Evolutionary conservation across 2,329 filamentous ascomycete genomes (phyloP), one percentile per base, ranked within the genome.

Genomic region (Monosporascus sp.): DNA sequence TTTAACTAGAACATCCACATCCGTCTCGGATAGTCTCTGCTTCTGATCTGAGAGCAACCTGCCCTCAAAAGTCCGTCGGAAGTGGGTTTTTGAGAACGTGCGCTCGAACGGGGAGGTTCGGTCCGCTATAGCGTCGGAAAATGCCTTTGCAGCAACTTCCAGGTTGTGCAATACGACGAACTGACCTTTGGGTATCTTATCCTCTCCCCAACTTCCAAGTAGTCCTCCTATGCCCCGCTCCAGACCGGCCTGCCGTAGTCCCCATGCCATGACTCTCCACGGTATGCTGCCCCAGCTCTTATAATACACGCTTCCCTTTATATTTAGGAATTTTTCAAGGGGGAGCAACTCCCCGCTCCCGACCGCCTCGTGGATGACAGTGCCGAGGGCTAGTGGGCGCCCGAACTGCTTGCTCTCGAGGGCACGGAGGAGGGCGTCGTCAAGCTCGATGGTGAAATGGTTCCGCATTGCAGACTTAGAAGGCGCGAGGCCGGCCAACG

Each of bases 361-460:
- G 1, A 94, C 73, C 0, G 89, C 88, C 62, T 97, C 93, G 31
- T 74, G 72, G 48, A 97, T 76, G 5, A 92, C 94, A 3, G 86
- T 83, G 1, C 88, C 88, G 1, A 99, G 75, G 3, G 89, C 90
- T 9, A 93, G 78, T 2, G 94, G 94, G 46, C 86, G 81, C 2
- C 94, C 94, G 70, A 84, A 92, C 62, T 93, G 85, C 45, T 85
- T 84, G 48, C 80, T 88, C 60, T 92, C 86, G 50, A 99, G 75
- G 37, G 85, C 83, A 24, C 82, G 79, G 22, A 88, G 74, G 1
- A 99, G 78, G 31, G 82, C 77, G 37, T 88, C 82, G 61, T 82
- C 78, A 38, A 82, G 70, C 7, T 73, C 72, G 27, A 87, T 69
- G 31, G 81, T 69, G 14, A 87, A 70, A 18, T 77, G 72, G 54